Evolutionary conservation across 306 rosid genomes (phyloP).

Genomic region (Mucuna pruriens): DNA sequence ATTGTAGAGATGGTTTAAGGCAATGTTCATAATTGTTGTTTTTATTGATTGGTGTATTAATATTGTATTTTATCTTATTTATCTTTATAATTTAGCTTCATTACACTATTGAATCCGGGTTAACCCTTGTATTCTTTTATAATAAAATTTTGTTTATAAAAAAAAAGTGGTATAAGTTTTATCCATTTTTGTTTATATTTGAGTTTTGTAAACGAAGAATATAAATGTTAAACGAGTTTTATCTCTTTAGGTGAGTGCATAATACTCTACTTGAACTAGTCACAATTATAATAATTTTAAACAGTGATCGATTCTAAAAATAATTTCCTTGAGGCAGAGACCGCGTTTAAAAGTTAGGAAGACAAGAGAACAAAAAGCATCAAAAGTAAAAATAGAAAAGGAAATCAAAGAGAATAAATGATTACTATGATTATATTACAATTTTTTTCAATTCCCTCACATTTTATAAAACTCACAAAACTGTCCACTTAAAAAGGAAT

Average conservation of each 20-base stretch:
- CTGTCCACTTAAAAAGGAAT: too few relatives aligned
- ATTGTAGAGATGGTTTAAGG: too few relatives aligned
- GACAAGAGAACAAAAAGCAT: background rate
- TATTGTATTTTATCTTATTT: background rate
- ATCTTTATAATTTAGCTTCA: background rate
- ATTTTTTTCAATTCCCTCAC: background rate
- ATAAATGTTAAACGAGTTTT: too few relatives aligned
- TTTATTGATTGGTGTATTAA: background rate
- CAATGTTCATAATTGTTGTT: background rate
- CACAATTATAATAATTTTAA: background rate
- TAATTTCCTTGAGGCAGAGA: too few relatives aligned
- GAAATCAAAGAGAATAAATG: background rate
- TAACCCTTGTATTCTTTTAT: background rate
- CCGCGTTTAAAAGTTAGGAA: too few relatives aligned
- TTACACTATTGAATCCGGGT: background rate
- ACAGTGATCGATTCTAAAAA: background rate
- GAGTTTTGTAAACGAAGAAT: too few relatives aligned
- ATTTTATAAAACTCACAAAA: background rate
- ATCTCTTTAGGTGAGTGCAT: too few relatives aligned
- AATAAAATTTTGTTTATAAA: too few relatives aligned
- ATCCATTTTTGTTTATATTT: too few relatives aligned
- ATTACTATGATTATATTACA: background rate
- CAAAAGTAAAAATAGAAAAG: background rate
- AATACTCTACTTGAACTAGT: too few relatives aligned
- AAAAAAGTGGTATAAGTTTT: too few relatives aligned